Conservation (phyloP, 805 yeast species). For the Nakazawaea peltata region DNA sequence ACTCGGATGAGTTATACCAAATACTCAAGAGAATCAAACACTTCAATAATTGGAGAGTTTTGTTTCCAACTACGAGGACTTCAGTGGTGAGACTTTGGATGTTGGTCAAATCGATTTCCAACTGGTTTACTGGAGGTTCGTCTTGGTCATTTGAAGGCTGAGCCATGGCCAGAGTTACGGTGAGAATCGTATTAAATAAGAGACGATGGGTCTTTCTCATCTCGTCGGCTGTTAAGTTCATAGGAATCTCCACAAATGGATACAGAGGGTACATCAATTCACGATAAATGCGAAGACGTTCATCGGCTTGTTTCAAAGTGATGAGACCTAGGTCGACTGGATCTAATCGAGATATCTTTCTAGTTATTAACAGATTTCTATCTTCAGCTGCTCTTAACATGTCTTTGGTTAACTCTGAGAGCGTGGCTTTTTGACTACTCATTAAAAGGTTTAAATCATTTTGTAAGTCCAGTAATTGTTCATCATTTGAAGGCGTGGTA, state of each 20-base stretch:
- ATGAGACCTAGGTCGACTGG: slow-evolving; percentile 51
- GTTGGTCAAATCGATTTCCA: slow-evolving; percentile 46
- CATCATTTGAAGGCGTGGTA: not conserved
- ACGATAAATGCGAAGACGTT: slow-evolving; percentile 43
- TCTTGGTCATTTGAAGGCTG: slow-evolving; percentile 18
- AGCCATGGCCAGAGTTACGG: slow-evolving; percentile 43
- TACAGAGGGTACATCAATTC: slow-evolving; percentile 34
- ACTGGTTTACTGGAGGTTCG: slow-evolving; percentile 34
- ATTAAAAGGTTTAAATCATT: slow-evolving; percentile 30
- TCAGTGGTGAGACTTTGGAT: slow-evolving; percentile 45
- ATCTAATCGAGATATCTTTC: slow-evolving; percentile 27
- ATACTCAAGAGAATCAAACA: slow-evolving; percentile 50
- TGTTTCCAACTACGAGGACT: slow-evolving; percentile 61
- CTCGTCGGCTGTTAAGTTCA: slow-evolving; percentile 32
- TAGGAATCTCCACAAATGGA: slow-evolving; percentile 53
- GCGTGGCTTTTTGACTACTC: slow-evolving; percentile 22
- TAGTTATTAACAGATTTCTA: slow-evolving; percentile 26
- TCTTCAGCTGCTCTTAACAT: slow-evolving; percentile 38
- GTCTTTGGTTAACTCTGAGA: slow-evolving; percentile 36
- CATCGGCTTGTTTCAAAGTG: slow-evolving; percentile 49
- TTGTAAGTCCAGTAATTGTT: slow-evolving; percentile 27
- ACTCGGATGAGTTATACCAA: slow-evolving; percentile 83
- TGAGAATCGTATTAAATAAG: slow-evolving; percentile 57
- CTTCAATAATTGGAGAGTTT: slow-evolving; percentile 60
- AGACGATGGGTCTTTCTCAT: slow-evolving; percentile 48